These are phyloP conservation scores for Exophiala bonariae DNA, from an alignment of 2,329 filamentous ascomycete species.

Conservation along the genomic window DNA sequence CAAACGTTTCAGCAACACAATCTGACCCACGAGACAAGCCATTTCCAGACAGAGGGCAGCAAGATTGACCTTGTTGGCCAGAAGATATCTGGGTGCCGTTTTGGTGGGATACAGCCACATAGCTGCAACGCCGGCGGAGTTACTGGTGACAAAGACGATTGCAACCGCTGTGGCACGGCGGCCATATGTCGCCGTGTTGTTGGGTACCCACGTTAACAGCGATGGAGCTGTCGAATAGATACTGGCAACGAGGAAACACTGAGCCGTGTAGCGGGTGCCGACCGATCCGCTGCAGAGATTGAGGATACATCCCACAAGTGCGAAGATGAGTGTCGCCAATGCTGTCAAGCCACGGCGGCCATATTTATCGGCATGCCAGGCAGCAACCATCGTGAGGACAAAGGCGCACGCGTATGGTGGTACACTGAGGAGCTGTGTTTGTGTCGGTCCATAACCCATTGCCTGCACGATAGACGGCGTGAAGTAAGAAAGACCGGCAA, in stretches of 20 bases:
- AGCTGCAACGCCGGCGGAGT: conserved; percentile 34
- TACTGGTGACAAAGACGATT: conserved; percentile 43
- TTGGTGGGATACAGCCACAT: conserved; percentile 36
- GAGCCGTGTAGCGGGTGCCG: conserved; percentile 62
- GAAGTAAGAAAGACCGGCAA: too few relatives aligned
- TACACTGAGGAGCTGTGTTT: too few relatives aligned
- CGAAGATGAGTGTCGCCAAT: too few relatives aligned
- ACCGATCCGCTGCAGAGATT: conserved; percentile 46
- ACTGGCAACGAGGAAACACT: conserved; percentile 43
- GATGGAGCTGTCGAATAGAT: conserved; percentile 31
- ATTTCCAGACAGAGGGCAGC: background rate
- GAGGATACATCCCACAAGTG: conserved; percentile 44
- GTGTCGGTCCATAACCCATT: too few relatives aligned
- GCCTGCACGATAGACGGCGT: too few relatives aligned
- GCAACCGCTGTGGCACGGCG: conserved; percentile 43
- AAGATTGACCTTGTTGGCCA: background rate
- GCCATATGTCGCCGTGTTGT: conserved; percentile 28
- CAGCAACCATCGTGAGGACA: too few relatives aligned
- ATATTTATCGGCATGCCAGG: too few relatives aligned
- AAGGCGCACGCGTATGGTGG: too few relatives aligned
- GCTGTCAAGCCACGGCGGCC: too few relatives aligned
- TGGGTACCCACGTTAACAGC: conserved; percentile 29
- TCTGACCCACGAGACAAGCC: background rate
- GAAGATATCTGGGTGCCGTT: conserved; percentile 4
- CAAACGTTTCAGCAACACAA: conserved; percentile 24